Evolutionary conservation across 345 rosid species (phyloP).

Genomic region (Clarkia xantiana): DNA sequence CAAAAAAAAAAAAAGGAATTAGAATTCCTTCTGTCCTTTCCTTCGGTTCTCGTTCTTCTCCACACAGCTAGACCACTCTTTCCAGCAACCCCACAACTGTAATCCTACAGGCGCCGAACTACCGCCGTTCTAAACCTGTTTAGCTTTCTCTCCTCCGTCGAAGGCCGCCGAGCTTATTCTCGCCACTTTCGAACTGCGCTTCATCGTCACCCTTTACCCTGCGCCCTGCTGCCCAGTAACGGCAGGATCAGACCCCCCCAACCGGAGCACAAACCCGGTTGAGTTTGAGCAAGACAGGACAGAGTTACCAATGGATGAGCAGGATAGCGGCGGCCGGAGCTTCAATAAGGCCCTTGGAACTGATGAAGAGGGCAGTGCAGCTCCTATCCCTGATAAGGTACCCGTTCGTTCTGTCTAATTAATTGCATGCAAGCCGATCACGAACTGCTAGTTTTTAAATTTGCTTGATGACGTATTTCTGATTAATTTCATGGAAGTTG

Average conservation of each 20-base stretch:
- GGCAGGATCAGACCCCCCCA: no score
- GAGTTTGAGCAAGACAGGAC: neutral
- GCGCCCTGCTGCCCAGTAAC: no score
- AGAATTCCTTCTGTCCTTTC: conserved; percentile 1
- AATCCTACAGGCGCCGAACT: neutral
- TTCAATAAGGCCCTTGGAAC: conserved; percentile 43
- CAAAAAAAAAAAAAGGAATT: neutral
- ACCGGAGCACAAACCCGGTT: neutral
- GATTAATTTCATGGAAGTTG: no score
- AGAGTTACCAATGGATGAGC: conserved; percentile 45
- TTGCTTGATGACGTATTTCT: no score
- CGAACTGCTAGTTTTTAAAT: no score
- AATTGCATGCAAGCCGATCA: no score
- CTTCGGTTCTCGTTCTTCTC: neutral
- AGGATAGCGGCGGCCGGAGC: conserved; percentile 60
- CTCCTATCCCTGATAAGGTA: conserved; percentile 90
- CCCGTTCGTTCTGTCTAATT: no score
- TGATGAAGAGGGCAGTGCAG: conserved; percentile 77
- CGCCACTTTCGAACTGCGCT: no score
- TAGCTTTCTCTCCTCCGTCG: no score
- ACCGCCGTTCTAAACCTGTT: no score
- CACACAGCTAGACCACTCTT: neutral
- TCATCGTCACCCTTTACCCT: no score
- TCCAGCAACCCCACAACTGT: neutral
- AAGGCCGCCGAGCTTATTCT: no score